phyloP scores from a whole-genome alignment of 345 rosid species.

The Eucalyptus erythrocorys region DNA sequence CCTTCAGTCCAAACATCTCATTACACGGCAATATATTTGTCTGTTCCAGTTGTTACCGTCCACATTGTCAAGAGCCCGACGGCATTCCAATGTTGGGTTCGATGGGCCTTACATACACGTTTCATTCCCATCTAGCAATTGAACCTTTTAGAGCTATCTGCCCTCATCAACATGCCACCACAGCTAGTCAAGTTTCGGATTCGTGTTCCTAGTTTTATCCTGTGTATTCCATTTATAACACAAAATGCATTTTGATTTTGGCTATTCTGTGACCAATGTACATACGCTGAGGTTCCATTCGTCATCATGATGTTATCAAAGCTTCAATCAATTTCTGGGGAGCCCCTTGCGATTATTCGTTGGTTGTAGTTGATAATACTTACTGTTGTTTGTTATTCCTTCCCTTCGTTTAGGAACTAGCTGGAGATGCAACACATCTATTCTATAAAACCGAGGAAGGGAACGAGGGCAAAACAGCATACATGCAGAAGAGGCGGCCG shows the following conservation, averaged over 20 bases:
- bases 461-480: slow-evolving; percentile 73
- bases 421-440: slow-evolving; percentile 76
- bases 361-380: accelerated
- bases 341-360: not conserved
- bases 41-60: not conserved
- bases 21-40: not conserved
- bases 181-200: not conserved
- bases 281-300: not conserved
- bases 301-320: not conserved
- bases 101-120: not conserved
- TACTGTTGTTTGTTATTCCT: not conserved
- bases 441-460: slow-evolving; percentile 87
- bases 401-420: slow-evolving; percentile 39
- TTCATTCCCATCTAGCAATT: not conserved
- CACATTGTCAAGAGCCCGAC: not conserved
- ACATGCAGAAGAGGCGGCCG: slow-evolving; percentile 57
- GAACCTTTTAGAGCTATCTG: not conserved
- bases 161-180: not conserved
- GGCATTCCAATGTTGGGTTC: not conserved
- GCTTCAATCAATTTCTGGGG: not conserved
- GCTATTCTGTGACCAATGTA: not conserved
- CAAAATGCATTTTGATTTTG: not conserved
- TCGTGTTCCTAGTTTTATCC: not conserved
- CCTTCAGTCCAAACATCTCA: not conserved
- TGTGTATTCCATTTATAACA: not conserved